These are phyloP conservation scores for Clarkia xantiana DNA, from an alignment of 345 rosid genomes.

Conservation along the genomic window DNA sequence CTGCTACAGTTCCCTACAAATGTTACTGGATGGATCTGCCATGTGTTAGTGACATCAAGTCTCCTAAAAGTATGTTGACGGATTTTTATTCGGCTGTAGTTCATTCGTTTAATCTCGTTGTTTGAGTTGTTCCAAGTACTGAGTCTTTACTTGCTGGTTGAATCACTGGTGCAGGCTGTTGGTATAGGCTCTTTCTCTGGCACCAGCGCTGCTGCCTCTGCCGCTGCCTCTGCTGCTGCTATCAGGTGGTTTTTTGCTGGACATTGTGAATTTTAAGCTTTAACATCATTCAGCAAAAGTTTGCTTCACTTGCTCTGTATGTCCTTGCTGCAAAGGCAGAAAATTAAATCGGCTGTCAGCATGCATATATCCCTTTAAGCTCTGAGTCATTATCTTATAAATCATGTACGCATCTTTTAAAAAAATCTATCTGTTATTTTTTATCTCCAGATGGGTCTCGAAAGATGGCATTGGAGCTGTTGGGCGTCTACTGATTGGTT, in stretches of 20 bases:
- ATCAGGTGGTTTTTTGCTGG: constrained; percentile 38
- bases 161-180: constrained; percentile 47
- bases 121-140: neutral
- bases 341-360: neutral
- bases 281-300: neutral
- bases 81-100: neutral
- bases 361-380: neutral
- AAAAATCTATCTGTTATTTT: constrained; percentile 6
- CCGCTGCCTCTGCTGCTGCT: constrained; percentile 95
- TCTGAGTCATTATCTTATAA: neutral
- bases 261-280: no score
- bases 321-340: no score
- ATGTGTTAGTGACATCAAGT: constrained; percentile 81
- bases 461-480: constrained; percentile 97
- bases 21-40: constrained; percentile 92
- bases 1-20: constrained; percentile 84
- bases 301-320: no score
- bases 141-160: constrained; percentile 1
- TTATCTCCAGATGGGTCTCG: constrained; percentile 78
- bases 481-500: constrained; percentile 88
- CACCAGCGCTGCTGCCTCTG: constrained; percentile 69
- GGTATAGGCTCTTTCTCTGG: constrained; percentile 89
- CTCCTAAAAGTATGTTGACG: constrained; percentile 78
- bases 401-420: neutral
- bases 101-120: no score